Base-by-base conservation (phyloP, 306 rosid genomes). In the Cotoneaster glaucophyllus region DNA sequence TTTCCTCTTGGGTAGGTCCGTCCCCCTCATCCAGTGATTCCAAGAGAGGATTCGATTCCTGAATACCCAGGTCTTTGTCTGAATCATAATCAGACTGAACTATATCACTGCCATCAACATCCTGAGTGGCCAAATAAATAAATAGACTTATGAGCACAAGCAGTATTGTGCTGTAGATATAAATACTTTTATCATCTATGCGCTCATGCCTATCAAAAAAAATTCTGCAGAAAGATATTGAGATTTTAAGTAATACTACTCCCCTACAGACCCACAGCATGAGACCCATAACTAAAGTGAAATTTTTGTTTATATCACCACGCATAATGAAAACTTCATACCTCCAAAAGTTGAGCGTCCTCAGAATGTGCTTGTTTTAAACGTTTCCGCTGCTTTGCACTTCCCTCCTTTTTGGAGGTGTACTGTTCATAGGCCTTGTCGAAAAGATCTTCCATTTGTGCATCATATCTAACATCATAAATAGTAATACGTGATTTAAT, bases 21-120 rank as follows among this genome's bases (percentile, higher is more conserved):
- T 76, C 78, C 63, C 91, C 93, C 5, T 92, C 96, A 79, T 84
- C 88, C 71, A 92, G 88, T 3, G 92, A 88, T 64, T 92, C 96
- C 90, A 95, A 48, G 44, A 95, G 86, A 76, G 99, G 97, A 78
- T 95, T 95, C 69, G 82, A 87, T 82, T 95, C 97, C 77, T 78
- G 85, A 62, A 77, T 81, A 72, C 31, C 90, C 61, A 77, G 70
- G n/a, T 81, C 94, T 75, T 77, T 86, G 57, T 92, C 99, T 3
- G 99, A 92, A 71, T 95, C 96, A 79, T 88, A 84, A 61, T 84
- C 92, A 67, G 89, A 77, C 67, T 79, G 85, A 79, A 78, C 53
- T 57, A 76, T 41, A 80, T 80, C 90, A 50, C 65, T 93, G 29
- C 79, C 88, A 52, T 80, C 91, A 74, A 77, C 93, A 77, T 67